phyloP scores from a whole-genome alignment of 805 yeast species.

The Candida argentea region DNA sequence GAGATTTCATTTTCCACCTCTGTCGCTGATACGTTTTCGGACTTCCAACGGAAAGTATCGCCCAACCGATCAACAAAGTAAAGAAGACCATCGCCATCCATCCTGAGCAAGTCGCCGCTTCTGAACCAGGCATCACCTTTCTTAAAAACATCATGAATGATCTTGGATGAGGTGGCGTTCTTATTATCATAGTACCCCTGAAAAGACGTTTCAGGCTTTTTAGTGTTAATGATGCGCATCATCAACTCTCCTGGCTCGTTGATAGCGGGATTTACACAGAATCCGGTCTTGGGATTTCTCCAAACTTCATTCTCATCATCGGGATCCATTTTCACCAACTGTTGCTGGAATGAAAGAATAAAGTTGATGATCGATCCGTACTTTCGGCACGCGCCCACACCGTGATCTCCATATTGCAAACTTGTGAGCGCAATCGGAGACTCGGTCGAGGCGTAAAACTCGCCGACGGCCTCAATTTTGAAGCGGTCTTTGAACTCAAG shows the following conservation, averaged over 20 bases:
- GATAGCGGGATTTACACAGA: conserved; percentile 40
- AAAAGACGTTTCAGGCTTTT: conserved; percentile 62
- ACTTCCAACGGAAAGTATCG: conserved; percentile 94
- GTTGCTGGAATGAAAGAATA: conserved; percentile 43
- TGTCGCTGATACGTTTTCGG: conserved; percentile 88
- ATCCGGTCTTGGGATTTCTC: conserved; percentile 57
- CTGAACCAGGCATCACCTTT: conserved; percentile 90
- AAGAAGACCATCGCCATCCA: conserved; percentile 58
- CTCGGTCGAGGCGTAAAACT: conserved; percentile 90
- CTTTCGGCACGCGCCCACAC: conserved; percentile 81
- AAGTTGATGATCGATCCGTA: conserved; percentile 54
- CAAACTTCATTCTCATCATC: conserved; percentile 65
- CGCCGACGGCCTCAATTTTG: conserved; percentile 68
- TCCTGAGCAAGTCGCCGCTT: conserved; percentile 71
- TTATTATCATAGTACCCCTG: conserved; percentile 85
- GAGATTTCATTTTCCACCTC: conserved; percentile 79
- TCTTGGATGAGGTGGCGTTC: conserved; percentile 68
- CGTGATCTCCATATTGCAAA: conserved; percentile 67
- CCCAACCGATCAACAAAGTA: conserved; percentile 90
- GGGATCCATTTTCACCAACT: conserved; percentile 65
- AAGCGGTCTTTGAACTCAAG: conserved; percentile 65
- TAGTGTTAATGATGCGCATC: conserved; percentile 59
- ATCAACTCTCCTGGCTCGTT: conserved; percentile 83
- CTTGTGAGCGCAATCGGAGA: conserved; percentile 82
- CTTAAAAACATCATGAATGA: conserved; percentile 60